Percentiles rank a stretch among this genome's conserved stretches.
Conservation (phyloP, 108 stramenopile species). For the Stephanodiscus triporus region DNA sequence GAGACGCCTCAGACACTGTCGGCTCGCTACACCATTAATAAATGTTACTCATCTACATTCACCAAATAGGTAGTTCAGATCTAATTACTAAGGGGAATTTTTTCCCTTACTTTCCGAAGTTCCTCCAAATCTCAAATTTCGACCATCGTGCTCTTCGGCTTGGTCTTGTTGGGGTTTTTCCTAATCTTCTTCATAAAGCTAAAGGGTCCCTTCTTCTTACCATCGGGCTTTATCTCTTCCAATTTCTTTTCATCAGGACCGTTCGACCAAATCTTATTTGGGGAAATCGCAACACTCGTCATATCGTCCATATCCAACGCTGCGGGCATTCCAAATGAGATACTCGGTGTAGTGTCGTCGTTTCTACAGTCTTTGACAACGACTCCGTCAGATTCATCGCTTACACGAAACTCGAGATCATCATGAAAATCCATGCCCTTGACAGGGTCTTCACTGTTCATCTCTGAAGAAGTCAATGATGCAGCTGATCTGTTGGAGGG, state of each 20-base stretch:
- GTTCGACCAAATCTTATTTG: not conserved
- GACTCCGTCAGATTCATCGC: not conserved
- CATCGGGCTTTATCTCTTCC: constrained; percentile 1
- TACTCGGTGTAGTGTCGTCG: not conserved
- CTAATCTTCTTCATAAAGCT: constrained; percentile 1
- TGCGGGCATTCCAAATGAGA: constrained; percentile 6
- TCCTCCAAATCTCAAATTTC: constrained; percentile 2
- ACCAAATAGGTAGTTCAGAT: too few relatives aligned
- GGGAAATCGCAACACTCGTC: constrained; percentile 18
- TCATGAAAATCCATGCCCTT: not conserved
- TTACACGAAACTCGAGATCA: not conserved
- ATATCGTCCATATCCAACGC: constrained; percentile 12
- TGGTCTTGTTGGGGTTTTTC: not conserved
- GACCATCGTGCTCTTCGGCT: constrained; percentile 5
- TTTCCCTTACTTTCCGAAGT: too few relatives aligned
- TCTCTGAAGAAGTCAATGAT: not conserved
- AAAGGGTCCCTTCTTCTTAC: not conserved
- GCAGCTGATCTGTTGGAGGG: not conserved
- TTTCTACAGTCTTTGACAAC: not conserved
- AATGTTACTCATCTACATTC: too few relatives aligned
- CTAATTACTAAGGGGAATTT: too few relatives aligned
- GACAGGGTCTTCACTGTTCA: not conserved
- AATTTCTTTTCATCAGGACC: not conserved
- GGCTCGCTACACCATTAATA: too few relatives aligned
- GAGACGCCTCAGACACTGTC: too few relatives aligned